Conservation (phyloP, 2,329 filamentous ascomycete species). For the Monilinia laxa region DNA sequence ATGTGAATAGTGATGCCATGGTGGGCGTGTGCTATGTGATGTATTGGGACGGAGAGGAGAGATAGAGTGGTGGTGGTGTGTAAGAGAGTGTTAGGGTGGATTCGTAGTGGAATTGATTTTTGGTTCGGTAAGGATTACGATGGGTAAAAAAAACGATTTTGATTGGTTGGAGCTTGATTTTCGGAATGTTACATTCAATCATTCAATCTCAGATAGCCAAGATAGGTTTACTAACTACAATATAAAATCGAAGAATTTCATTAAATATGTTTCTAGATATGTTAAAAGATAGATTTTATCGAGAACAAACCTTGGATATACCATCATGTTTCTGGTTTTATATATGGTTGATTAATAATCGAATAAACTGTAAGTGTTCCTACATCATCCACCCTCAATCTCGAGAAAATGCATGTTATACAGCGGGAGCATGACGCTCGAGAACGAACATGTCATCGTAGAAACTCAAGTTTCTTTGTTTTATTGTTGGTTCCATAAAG, state of each 20-base stretch:
- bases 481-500: too few relatives aligned
- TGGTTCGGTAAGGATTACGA: constrained; percentile 23
- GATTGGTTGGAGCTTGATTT: constrained; percentile 23
- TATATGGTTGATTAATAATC: neutral
- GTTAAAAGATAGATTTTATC: neutral
- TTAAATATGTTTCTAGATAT: too few relatives aligned
- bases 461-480: too few relatives aligned
- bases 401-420: too few relatives aligned
- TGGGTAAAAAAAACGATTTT: constrained; percentile 15
- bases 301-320: neutral
- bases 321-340: neutral
- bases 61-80: constrained; percentile 13
- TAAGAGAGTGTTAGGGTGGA: constrained; percentile 23
- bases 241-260: neutral
- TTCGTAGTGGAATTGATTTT: constrained; percentile 21
- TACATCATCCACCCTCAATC: too few relatives aligned
- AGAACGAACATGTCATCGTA: too few relatives aligned
- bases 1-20: constrained; percentile 70
- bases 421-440: too few relatives aligned
- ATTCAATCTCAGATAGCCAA: neutral
- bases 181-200: neutral
- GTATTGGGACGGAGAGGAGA: constrained; percentile 15
- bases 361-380: neutral
- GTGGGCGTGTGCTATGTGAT: constrained; percentile 21
- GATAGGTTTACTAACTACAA: too few relatives aligned